Evolutionary conservation across 805 yeast genomes (phyloP).

Genomic region (Cyberlindnera veronae): DNA sequence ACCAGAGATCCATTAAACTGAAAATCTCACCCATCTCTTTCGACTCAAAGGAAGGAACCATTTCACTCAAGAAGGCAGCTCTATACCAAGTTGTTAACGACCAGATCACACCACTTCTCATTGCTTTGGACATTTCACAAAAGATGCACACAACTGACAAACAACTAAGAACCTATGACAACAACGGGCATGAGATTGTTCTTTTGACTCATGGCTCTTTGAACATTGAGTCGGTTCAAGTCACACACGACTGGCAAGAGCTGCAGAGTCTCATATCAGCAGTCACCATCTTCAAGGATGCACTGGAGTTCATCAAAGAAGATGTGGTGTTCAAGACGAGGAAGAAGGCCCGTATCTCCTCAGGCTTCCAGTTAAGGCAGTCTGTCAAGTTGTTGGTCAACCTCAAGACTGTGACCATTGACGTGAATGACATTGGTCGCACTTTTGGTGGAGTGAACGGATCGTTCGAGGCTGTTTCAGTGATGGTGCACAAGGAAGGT

Average conservation of each 20-base stretch:
- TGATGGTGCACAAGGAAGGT: slow-evolving; percentile 17
- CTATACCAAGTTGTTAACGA: slow-evolving; percentile 20
- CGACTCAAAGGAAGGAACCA: slow-evolving; percentile 32
- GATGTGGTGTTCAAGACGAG: slow-evolving; percentile 23
- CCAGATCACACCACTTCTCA: slow-evolving; percentile 7
- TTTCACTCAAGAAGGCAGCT: slow-evolving; percentile 34
- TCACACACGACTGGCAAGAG: slow-evolving; percentile 28
- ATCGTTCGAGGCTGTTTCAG: slow-evolving; percentile 11
- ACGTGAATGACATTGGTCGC: slow-evolving; percentile 22
- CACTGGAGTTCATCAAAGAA: slow-evolving; percentile 14
- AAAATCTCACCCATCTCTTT: slow-evolving; percentile 43
- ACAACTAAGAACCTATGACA: slow-evolving; percentile 28
- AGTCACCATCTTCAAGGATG: slow-evolving; percentile 5
- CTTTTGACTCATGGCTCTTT: slow-evolving; percentile 15
- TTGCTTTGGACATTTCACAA: slow-evolving; percentile 26
- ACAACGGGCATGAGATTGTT: slow-evolving; percentile 28
- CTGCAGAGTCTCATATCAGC: slow-evolving; percentile 23
- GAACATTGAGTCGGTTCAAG: slow-evolving; percentile 26
- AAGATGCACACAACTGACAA: slow-evolving; percentile 15
- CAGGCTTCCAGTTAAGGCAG: slow-evolving; percentile 20
- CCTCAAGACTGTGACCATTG: slow-evolving; percentile 14
- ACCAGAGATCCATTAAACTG: slow-evolving; percentile 18
- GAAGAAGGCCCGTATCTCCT: slow-evolving; percentile 25
- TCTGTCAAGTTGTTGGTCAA: slow-evolving; percentile 11
- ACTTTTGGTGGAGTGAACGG: slow-evolving; percentile 34